Percentiles rank a stretch among this genome's conserved stretches.
Conservation (phyloP, 192 early-diverging fungal species). For the Entophlyctis luteolus region DNA sequence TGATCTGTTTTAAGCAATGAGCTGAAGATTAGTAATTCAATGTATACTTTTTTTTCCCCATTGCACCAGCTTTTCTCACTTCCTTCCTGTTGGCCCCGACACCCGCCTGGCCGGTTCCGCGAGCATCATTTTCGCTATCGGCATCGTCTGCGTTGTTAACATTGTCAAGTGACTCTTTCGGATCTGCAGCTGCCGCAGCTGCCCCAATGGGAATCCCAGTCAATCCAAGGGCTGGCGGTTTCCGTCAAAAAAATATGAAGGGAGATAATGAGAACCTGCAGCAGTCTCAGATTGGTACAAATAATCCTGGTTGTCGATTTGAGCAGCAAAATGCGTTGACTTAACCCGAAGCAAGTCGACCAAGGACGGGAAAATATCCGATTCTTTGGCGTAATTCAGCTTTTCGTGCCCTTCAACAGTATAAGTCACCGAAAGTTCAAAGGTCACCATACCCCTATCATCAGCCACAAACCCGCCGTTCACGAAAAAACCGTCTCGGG, state of each 20-base stretch:
- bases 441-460: conserved; percentile 40
- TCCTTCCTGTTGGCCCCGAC: background rate
- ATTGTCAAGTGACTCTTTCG: background rate
- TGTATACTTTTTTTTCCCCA: background rate
- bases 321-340: conserved; percentile 41
- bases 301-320: conserved; percentile 58
- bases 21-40: background rate
- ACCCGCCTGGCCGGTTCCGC: background rate
- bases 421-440: background rate
- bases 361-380: conserved; percentile 41
- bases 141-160: background rate
- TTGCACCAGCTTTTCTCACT: background rate
- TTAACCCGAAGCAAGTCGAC: conserved; percentile 42
- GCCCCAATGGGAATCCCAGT: background rate
- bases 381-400: conserved; percentile 56
- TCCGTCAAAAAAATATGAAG: background rate
- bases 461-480: conserved; percentile 56
- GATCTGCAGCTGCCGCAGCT: background rate
- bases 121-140: background rate
- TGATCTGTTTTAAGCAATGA: too few species aligned
- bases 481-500: conserved; percentile 55
- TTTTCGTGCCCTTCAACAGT: conserved; percentile 34
- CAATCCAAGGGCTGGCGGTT: background rate
- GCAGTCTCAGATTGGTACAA: conserved; percentile 36
- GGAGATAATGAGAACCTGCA: conserved; percentile 10